phyloP scores from a whole-genome alignment of 1,139 yeast genomes.

The Candida neerlandica region DNA sequence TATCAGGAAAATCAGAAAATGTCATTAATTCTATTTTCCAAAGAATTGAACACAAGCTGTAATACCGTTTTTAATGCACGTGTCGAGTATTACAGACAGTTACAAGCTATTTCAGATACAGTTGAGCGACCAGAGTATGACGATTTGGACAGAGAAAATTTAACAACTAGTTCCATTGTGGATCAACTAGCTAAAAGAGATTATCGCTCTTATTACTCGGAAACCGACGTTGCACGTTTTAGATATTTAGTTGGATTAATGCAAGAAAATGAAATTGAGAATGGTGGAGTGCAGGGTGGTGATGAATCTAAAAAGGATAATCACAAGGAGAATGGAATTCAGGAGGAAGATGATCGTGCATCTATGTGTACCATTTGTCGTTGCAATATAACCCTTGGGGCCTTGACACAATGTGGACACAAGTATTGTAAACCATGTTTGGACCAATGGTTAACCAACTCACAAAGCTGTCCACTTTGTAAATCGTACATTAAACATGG shows the following conservation, averaged over 20 bases:
- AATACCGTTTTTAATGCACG: slow-evolving; percentile 75
- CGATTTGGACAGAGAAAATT: slow-evolving; percentile 21
- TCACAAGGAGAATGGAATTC: slow-evolving; percentile 14
- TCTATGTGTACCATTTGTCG: slow-evolving; percentile 78
- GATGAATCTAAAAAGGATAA: slow-evolving; percentile 19
- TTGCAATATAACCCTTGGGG: slow-evolving; percentile 66
- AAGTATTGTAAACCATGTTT: slow-evolving; percentile 81
- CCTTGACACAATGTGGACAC: slow-evolving; percentile 88
- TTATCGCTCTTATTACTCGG: slow-evolving; percentile 21
- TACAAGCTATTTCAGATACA: slow-evolving; percentile 84
- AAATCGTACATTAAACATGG: slow-evolving; percentile 47
- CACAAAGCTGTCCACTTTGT: slow-evolving; percentile 77
- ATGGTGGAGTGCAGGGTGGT: slow-evolving; percentile 13
- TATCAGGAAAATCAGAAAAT: slow-evolving; percentile 47
- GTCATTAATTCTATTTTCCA: slow-evolving; percentile 41
- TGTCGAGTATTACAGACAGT: slow-evolving; percentile 76
- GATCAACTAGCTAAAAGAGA: background rate
- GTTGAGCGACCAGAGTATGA: slow-evolving; percentile 43
- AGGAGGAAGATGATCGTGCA: slow-evolving; percentile 24
- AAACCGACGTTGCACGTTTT: slow-evolving; percentile 53
- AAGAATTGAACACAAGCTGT: slow-evolving; percentile 53
- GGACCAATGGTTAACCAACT: slow-evolving; percentile 62
- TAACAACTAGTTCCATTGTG: slow-evolving; percentile 11
- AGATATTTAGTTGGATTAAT: slow-evolving; percentile 53
- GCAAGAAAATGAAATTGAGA: slow-evolving; percentile 16